Conservation (phyloP, 495 filamentous ascomycete species). For the Aspergillus cristatus region DNA sequence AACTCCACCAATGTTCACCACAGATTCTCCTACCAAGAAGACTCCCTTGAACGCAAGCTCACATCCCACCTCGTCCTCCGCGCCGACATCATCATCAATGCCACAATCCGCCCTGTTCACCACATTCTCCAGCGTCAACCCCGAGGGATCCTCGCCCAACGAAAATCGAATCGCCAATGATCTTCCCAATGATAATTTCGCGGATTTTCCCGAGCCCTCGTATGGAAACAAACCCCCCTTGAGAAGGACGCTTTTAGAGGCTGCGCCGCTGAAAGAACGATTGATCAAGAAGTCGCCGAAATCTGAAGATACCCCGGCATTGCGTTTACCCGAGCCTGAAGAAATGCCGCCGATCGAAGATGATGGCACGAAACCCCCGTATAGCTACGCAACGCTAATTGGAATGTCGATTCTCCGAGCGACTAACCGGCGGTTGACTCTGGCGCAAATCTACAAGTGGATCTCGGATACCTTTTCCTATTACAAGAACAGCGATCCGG, state of each 20-base stretch:
- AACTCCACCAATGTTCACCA: conserved; percentile 49
- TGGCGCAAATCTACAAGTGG: conserved; percentile 99
- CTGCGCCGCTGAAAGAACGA: conserved; percentile 64
- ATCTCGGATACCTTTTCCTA: conserved; percentile 88
- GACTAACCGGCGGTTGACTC: conserved; percentile 70
- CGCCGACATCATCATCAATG: conserved; percentile 45
- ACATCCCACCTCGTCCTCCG: conserved; percentile 20
- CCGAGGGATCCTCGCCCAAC: conserved; percentile 39
- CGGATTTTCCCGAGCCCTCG: conserved; percentile 44
- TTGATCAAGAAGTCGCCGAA: conserved; percentile 55
- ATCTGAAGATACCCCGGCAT: conserved; percentile 36
- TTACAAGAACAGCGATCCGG: conserved; percentile 72
- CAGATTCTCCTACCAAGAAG: conserved; percentile 83
- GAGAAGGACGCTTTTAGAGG: conserved; percentile 64
- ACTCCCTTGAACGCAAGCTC: conserved; percentile 39
- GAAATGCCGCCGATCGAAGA: conserved; percentile 76
- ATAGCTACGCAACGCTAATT: conserved; percentile 92
- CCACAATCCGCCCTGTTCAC: conserved; percentile 58
- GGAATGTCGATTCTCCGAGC: conserved; percentile 94
- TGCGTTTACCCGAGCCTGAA: conserved; percentile 58
- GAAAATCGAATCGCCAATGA: conserved; percentile 52
- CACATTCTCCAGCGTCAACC: conserved; percentile 46
- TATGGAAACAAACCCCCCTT: conserved; percentile 50
- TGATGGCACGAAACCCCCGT: conserved; percentile 78
- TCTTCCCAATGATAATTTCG: conserved; percentile 40